A percentile compares a stretch with the other conserved stretches of the same genome.
phyloP scores from a whole-genome alignment of 2,329 filamentous ascomycete genomes.

The Ophiostoma piceae region DNA sequence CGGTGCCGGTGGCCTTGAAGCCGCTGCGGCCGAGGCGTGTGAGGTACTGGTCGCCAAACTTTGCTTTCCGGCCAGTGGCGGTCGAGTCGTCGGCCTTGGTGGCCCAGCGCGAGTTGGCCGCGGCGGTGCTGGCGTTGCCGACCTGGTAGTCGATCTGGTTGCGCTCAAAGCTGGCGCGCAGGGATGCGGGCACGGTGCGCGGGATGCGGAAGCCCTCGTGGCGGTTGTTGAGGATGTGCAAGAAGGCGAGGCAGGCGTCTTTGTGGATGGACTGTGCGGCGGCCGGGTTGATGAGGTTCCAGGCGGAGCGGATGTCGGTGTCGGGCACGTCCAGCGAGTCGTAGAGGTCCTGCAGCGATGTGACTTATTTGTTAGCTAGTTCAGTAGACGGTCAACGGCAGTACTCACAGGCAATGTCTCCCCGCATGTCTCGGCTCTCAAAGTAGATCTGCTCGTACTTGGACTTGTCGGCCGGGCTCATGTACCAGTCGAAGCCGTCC shows the following conservation, averaged over 20 bases:
- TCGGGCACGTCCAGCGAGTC: slow-evolving; percentile 68
- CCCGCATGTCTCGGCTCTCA: slow-evolving; percentile 80
- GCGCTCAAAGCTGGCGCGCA: slow-evolving; percentile 86
- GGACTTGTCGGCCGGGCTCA: slow-evolving; percentile 81
- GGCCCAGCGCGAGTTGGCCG: slow-evolving; percentile 65
- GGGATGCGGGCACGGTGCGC: slow-evolving; percentile 81
- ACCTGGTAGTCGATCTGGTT: slow-evolving; percentile 96
- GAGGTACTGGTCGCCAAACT: slow-evolving; percentile 95
- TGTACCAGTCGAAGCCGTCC: slow-evolving; percentile 99
- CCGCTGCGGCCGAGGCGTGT: slow-evolving; percentile 79
- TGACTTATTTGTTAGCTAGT: slow-evolving; percentile 38
- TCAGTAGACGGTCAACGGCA: not conserved
- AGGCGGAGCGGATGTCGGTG: slow-evolving; percentile 81
- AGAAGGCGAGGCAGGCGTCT: slow-evolving; percentile 87
- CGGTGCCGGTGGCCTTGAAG: slow-evolving; percentile 79
- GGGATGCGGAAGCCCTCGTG: slow-evolving; percentile 95
- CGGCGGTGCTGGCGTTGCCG: slow-evolving; percentile 62
- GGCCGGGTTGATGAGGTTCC: slow-evolving; percentile 96
- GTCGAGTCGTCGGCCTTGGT: slow-evolving; percentile 74
- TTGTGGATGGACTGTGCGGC: slow-evolving; percentile 80
- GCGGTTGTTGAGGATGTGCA: slow-evolving; percentile 93
- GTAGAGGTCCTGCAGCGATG: slow-evolving; percentile 76
- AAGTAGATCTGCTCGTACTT: slow-evolving; percentile 98
- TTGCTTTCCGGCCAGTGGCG: slow-evolving; percentile 81
- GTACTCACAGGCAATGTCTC: slow-evolving; percentile 60